Evolutionary conservation across 2,329 filamentous ascomycete species (phyloP).

Genomic region (Alternaria gaisen): DNA sequence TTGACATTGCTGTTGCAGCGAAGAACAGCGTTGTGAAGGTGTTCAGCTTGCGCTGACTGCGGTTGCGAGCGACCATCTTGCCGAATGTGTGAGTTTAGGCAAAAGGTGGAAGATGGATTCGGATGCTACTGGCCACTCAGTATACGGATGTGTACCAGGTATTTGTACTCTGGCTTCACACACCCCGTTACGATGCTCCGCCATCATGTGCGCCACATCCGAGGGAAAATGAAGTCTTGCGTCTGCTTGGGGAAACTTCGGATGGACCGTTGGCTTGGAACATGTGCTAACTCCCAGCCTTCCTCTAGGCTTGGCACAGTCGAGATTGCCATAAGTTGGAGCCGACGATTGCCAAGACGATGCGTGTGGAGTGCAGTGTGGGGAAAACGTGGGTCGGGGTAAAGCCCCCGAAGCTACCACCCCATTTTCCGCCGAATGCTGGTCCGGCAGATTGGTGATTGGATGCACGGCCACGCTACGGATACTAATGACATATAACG

Average conservation of each 20-base stretch:
- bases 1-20: slow-evolving; percentile 24
- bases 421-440: slow-evolving; percentile 7
- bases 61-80: slow-evolving; percentile 21
- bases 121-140: background rate
- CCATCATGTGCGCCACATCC: slow-evolving; percentile 11
- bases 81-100: slow-evolving; percentile 6
- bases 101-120: background rate
- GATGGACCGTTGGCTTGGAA: slow-evolving; percentile 1
- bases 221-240: slow-evolving; percentile 8
- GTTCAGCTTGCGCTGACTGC: slow-evolving; percentile 22
- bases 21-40: slow-evolving; percentile 24
- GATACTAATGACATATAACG: background rate
- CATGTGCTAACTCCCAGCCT: background rate
- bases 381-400: slow-evolving; percentile 9
- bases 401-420: slow-evolving; percentile 13
- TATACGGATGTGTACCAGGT: slow-evolving; percentile 5
- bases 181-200: slow-evolving; percentile 3
- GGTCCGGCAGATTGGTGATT: slow-evolving; percentile 20
- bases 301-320: background rate
- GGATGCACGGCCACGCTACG: slow-evolving; percentile 5
- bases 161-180: slow-evolving; percentile 19
- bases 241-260: slow-evolving; percentile 15
- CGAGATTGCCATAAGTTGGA: slow-evolving; percentile 1
- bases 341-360: slow-evolving; percentile 20
- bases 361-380: slow-evolving; percentile 25